These are phyloP conservation scores for Phytophthora pluvialis DNA, from an alignment of 352 stramenopile genomes.

Conservation along the genomic window DNA sequence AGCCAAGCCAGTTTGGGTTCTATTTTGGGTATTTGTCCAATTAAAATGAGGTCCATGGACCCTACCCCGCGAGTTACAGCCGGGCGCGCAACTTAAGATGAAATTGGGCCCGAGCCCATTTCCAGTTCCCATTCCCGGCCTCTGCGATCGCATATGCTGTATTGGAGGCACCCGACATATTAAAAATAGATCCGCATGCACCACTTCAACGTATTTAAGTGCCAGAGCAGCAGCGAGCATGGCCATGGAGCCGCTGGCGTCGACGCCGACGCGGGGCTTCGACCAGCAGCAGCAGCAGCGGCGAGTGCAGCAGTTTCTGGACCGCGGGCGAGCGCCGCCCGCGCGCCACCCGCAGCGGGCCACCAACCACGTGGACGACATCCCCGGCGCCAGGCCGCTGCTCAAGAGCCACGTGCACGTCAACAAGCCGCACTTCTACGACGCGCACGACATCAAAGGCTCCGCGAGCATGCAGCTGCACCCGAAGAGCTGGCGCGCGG, in stretches of 20 bases:
- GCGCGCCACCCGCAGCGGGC: constrained; percentile 42
- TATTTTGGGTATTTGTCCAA: too few species aligned
- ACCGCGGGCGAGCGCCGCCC: constrained; percentile 37
- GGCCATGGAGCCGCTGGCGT: constrained; percentile 26
- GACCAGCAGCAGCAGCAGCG: constrained; percentile 43
- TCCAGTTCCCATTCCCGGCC: too few species aligned
- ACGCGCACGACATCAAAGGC: constrained; percentile 62
- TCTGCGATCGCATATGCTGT: too few species aligned
- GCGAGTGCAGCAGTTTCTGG: constrained; percentile 54
- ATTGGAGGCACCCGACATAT: too few species aligned
- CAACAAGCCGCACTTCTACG: constrained; percentile 76
- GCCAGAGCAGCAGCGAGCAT: neutral
- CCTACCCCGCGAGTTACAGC: too few species aligned
- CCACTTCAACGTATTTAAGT: too few species aligned
- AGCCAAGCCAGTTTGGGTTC: too few species aligned
- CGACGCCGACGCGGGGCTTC: constrained; percentile 19
- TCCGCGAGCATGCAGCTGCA: constrained; percentile 70
- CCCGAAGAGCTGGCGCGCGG: constrained; percentile 49
- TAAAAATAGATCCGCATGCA: too few species aligned
- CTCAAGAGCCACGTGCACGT: constrained; percentile 70
- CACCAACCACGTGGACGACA: constrained; percentile 78
- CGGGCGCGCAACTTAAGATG: too few species aligned
- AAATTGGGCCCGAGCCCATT: too few species aligned
- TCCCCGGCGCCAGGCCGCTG: constrained; percentile 50
- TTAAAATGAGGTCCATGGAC: too few species aligned